These are phyloP conservation scores for Heterobasidion parviporum DNA, from an alignment of 1,284 basidiomycete genomes.

Conservation along the genomic window DNA sequence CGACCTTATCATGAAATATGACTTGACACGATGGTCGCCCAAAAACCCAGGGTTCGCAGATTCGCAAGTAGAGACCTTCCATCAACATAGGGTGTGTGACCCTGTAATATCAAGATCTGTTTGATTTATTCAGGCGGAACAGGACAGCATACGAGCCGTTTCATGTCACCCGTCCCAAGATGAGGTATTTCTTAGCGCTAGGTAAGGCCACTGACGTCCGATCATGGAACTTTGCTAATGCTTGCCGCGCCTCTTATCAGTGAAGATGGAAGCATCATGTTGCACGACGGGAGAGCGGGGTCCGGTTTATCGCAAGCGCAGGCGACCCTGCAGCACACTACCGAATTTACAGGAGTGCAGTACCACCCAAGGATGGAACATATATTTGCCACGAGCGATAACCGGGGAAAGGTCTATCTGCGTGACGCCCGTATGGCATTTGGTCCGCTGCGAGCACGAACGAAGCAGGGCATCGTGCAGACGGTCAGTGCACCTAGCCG, in stretches of 20 bases:
- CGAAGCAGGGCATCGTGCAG: constrained; percentile 45
- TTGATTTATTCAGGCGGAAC: constrained; percentile 6
- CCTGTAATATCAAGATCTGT: constrained; percentile 9
- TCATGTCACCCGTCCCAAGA: constrained; percentile 58
- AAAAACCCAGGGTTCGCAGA: not conserved
- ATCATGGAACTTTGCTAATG: not conserved
- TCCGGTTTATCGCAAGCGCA: constrained; percentile 30
- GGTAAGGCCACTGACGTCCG: constrained; percentile 28
- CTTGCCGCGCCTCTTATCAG: constrained; percentile 22
- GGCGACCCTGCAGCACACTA: constrained; percentile 38
- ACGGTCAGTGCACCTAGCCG: constrained; percentile 23
- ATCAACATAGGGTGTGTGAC: constrained; percentile 13
- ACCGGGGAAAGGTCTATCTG: constrained; percentile 47
- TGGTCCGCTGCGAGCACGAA: constrained; percentile 34
- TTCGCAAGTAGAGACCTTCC: constrained; percentile 5
- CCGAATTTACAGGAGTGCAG: constrained; percentile 53
- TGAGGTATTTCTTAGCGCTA: constrained; percentile 56
- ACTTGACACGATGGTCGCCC: not conserved
- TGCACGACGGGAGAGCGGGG: constrained; percentile 43
- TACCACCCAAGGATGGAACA: constrained; percentile 59
- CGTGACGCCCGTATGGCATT: constrained; percentile 76
- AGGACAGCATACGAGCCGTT: constrained; percentile 59
- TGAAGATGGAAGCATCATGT: constrained; percentile 58
- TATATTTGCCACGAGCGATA: constrained; percentile 59
- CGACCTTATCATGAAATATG: not conserved